Evolutionary conservation across 345 rosid genomes (phyloP), one percentile per base, ranked within the genome.

Genomic region (Heritiera fomes): DNA sequence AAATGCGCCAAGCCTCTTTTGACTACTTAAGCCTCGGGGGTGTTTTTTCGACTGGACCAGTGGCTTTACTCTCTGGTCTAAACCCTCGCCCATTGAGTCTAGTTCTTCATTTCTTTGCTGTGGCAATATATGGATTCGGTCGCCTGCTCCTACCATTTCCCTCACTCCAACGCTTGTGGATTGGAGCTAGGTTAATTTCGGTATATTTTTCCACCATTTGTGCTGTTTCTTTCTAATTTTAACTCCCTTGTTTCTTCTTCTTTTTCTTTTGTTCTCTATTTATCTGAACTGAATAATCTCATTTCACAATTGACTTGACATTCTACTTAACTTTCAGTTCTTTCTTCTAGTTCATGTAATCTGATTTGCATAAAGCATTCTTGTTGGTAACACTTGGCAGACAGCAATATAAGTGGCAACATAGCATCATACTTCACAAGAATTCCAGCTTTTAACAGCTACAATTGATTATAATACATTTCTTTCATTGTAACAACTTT

Each of bases 1-100:
- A 87, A 77, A 87, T 87, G 88, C 86, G 87, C 41, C 69, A 85
- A 82, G 90, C 91, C 73, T 87, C 89, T 53, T 89, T 87, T 10
- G 91, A 89, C 75, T 89, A 89, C 53, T 77, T 89, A 63, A 85
- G 90, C 82, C 88, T 89, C 3, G 91, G 90, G 58, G 91, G 91
- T 30, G 71, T 78, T 30, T 87, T 81, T 20, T 87, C 91, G 11
- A 73, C 83, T 0, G 90, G 90, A 76, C 90, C 91, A 1, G 83
- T 87, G 11, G 84, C 90, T 77, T 69, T 89, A 76, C 90, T 89
- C 30, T 85, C 91, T 1, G 91, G 91, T 80, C 78, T 89, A 79
- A 87, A 89, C 77, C 90, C 90, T 13, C 62, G 84, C 13, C 91
- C 90, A 1, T 72, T 87, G 78, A 85, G 86, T 46, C 82, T 89